These are phyloP conservation scores for Kuraishia hungarica DNA, from an alignment of 805 yeast species.

Conservation along the genomic window DNA sequence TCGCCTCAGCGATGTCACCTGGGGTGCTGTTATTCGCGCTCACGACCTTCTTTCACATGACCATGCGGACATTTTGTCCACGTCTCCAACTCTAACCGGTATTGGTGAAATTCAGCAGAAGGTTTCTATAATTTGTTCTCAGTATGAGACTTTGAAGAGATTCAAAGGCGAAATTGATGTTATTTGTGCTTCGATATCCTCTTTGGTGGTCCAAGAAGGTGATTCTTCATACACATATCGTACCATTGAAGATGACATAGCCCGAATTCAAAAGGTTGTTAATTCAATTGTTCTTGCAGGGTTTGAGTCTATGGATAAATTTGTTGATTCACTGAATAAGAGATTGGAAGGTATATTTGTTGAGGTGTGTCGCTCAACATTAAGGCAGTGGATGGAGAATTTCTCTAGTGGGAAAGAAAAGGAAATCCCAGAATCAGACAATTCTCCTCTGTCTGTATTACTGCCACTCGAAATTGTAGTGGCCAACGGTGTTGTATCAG, in stretches of 20 bases:
- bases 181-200: neutral
- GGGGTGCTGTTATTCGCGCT: neutral
- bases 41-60: neutral
- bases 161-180: neutral
- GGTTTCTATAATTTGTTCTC: neutral
- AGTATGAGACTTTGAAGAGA: neutral
- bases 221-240: neutral
- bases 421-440: no score
- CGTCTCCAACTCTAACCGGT: neutral
- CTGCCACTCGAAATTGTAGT: constrained; percentile 12
- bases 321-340: constrained; percentile 26
- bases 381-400: neutral
- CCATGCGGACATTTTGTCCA: neutral
- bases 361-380: constrained; percentile 15
- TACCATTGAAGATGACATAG: constrained; percentile 13
- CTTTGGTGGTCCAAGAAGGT: neutral
- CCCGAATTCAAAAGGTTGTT: constrained; percentile 25
- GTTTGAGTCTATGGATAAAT: constrained; percentile 21
- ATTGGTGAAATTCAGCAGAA: neutral
- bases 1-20: neutral
- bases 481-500: constrained; percentile 15
- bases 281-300: constrained; percentile 27
- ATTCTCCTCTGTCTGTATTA: neutral
- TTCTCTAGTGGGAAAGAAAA: neutral
- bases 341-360: constrained; percentile 19